These are phyloP conservation scores for Coemansia sp. DNA, from an alignment of 192 early-diverging fungal species.

Conservation along the genomic window DNA sequence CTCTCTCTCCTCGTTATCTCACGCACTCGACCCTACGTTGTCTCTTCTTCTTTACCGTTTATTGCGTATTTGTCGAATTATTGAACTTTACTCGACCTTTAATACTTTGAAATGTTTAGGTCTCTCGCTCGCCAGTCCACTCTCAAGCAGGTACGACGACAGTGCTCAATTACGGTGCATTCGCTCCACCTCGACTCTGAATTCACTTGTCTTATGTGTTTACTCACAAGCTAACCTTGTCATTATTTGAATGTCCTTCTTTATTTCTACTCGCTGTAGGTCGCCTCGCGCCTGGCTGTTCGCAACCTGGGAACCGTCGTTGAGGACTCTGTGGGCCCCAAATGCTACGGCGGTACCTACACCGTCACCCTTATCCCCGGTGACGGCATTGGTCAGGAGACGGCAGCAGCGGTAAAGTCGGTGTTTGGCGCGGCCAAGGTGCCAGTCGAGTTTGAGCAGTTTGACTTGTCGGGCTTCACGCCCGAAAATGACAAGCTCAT, in stretches of 20 bases:
- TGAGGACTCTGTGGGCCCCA: slow-evolving; percentile 51
- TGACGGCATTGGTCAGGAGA: slow-evolving; percentile 97
- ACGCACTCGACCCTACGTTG: no score
- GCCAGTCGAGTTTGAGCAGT: slow-evolving; percentile 97
- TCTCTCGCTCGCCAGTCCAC: slow-evolving; percentile 45
- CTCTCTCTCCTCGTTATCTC: not conserved
- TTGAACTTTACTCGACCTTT: slow-evolving; percentile 10
- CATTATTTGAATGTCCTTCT: not conserved
- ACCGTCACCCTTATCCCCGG: slow-evolving; percentile 98
- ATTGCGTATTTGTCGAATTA: not conserved
- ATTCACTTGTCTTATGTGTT: not conserved
- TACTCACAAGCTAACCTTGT: not conserved
- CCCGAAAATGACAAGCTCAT: slow-evolving; percentile 77
- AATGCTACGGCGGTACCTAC: slow-evolving; percentile 88
- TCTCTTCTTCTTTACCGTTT: not conserved
- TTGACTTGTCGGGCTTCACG: slow-evolving; percentile 92
- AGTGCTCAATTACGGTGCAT: not conserved
- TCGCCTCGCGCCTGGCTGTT: slow-evolving; percentile 49
- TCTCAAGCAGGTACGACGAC: slow-evolving; percentile 52
- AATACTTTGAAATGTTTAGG: slow-evolving; percentile 31
- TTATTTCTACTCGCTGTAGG: slow-evolving; percentile 27
- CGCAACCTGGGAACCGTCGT: slow-evolving; percentile 53
- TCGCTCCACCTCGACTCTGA: not conserved
- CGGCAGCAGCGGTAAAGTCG: slow-evolving; percentile 85
- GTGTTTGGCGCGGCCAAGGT: slow-evolving; percentile 92